A percentile compares a stretch with the other conserved stretches of the same genome.
Evolutionary conservation across 441 rosid genomes (phyloP).

Genomic region (Erodium trifolium): DNA sequence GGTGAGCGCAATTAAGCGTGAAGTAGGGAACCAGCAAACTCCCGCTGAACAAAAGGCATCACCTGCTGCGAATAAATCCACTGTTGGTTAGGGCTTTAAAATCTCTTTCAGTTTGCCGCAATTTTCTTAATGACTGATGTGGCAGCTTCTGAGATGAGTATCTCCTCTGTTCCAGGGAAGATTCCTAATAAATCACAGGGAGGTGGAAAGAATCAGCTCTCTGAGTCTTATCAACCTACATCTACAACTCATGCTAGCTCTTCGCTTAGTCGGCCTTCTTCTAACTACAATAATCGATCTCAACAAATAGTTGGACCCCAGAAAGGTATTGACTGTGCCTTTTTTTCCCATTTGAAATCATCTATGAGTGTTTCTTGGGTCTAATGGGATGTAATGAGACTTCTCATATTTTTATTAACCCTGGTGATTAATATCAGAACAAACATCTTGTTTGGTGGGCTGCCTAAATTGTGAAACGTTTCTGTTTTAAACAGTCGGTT

Average conservation of each 20-base stretch:
- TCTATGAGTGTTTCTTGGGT: neutral
- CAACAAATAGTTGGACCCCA: conserved; percentile 54
- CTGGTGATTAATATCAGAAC: neutral
- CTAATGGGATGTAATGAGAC: neutral
- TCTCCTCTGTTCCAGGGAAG: conserved; percentile 39
- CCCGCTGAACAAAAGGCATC: conserved; percentile 34
- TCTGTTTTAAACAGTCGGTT: conserved; percentile 40
- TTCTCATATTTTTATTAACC: neutral
- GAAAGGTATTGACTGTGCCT: conserved; percentile 41
- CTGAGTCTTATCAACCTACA: conserved; percentile 46
- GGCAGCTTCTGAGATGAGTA: conserved; percentile 34
- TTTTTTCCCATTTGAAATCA: neutral
- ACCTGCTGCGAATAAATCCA: conserved; percentile 38
- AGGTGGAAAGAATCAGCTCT: conserved; percentile 39
- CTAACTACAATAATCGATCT: conserved; percentile 61
- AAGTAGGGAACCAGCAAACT: conserved; percentile 37
- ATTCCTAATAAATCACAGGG: conserved; percentile 45
- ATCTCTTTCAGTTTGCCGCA: conserved; percentile 9
- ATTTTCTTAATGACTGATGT: conserved; percentile 18
- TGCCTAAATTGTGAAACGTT: conserved; percentile 19
- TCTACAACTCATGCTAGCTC: conserved; percentile 43
- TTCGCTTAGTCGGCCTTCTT: conserved; percentile 62
- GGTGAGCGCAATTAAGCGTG: conserved; percentile 41
- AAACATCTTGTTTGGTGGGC: conserved; percentile 8
- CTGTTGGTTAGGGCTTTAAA: conserved; percentile 29